A percentile compares a stretch with the other conserved stretches of the same genome.
phyloP scores from a whole-genome alignment of 768 basidiomycete genomes.

The Amanita molliuscula region DNA sequence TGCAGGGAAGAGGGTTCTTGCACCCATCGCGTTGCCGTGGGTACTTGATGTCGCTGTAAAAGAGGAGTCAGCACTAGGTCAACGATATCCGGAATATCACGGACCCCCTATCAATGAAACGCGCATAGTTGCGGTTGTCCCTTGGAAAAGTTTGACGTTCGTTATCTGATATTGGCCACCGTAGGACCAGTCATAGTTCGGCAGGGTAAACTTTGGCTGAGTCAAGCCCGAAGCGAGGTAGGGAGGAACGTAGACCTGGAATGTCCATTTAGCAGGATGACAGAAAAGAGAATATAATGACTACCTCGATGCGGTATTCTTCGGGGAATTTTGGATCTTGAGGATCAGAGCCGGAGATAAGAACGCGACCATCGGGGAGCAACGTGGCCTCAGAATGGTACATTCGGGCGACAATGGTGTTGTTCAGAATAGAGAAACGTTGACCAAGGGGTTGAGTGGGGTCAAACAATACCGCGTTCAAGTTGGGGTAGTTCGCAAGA shows the following conservation, averaged over 20 bases:
- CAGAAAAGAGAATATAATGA: not conserved
- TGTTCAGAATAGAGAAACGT: slow-evolving; percentile 56
- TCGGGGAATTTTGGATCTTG: slow-evolving; percentile 52
- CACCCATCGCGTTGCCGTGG: slow-evolving; percentile 71
- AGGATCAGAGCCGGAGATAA: slow-evolving; percentile 72
- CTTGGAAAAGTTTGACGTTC: slow-evolving; percentile 34
- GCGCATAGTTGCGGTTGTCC: slow-evolving; percentile 32
- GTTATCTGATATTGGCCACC: slow-evolving; percentile 43
- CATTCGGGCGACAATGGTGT: slow-evolving; percentile 62
- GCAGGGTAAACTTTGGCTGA: slow-evolving; percentile 54
- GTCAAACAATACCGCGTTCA: slow-evolving; percentile 60
- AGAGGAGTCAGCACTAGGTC: slow-evolving; percentile 2
- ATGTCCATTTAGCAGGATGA: not conserved
- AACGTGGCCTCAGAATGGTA: slow-evolving; percentile 74
- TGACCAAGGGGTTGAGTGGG: slow-evolving; percentile 47
- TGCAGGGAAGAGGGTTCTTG: slow-evolving; percentile 61
- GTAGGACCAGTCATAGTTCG: slow-evolving; percentile 53
- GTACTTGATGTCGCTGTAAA: slow-evolving; percentile 57
- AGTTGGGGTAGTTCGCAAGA: slow-evolving; percentile 52
- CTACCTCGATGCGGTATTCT: slow-evolving; percentile 59
- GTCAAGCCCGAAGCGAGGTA: slow-evolving; percentile 58
- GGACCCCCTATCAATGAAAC: slow-evolving; percentile 58
- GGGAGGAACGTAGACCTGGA: slow-evolving; percentile 75
- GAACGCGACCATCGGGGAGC: slow-evolving; percentile 63
- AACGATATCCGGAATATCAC: slow-evolving; percentile 12